Evolutionary conservation across 495 filamentous ascomycete species (phyloP), one percentile per base, ranked within the genome.

Genomic region (Xylaria nigripes): DNA sequence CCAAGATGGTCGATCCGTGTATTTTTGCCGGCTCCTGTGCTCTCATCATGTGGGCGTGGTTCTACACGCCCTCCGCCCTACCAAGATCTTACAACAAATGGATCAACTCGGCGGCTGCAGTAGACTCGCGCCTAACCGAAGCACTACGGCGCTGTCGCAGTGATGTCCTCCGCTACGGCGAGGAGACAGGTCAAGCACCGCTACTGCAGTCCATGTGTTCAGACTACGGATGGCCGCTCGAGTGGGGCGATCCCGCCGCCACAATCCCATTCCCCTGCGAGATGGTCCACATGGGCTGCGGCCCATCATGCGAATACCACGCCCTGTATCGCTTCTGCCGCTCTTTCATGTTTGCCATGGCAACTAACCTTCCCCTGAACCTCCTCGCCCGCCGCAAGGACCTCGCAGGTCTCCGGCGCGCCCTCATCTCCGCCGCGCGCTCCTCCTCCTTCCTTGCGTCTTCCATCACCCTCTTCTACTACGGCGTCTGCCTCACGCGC

Each of bases 11-110:
- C 24, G 87, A 90, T 63, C 79, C 87, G n/a, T 70, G 77, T 9
- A 64, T 92, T 5, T 96, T 96, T 64, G 82, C 88, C 18, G 60
- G 78, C 50, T 91, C 86, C 58, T 81, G 82, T 43, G 86, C 82
- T n/a, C 69, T 89, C 2, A 83, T 96, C 45, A 96, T 95, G 89
- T 90, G 88, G 85, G 79, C 87, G 18, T 95, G 87, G 87, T 84
- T 95, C 61, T 95, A 92, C 72, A 58, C 65, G 3, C 87, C 88
- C 0, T 72, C 78, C 36, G 76, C 81, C 45, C 71, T 95, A 5
- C 89, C 89, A 10, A 77, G 67, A 30, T 76, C 85, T 23, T 96
- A 96, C 70, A 86, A 82, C 55, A 86, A 86, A 67, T 95, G 90
- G 89, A 94, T 96, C 59, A 78, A 76, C 40, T 79, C 81, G 21